Evolutionary conservation across 768 basidiomycete species (phyloP).

Genomic region (Auricularia heimuer): DNA sequence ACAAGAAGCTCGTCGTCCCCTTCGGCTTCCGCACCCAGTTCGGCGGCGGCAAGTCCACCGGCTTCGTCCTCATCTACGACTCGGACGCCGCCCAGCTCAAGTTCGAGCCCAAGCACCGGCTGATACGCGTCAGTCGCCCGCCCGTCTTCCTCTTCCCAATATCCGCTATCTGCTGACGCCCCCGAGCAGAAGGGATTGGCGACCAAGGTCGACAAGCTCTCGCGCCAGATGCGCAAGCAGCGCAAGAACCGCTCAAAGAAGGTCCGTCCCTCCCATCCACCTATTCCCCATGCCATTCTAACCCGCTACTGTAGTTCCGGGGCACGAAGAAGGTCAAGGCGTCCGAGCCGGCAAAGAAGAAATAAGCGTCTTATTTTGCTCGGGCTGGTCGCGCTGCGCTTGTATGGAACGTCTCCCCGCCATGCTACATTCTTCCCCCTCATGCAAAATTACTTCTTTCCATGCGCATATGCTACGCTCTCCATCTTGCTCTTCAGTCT

Average conservation of each 20-base stretch:
- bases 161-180: background rate
- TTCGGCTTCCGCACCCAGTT: constrained; percentile 95
- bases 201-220: constrained; percentile 78
- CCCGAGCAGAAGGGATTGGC: constrained; percentile 49
- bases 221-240: constrained; percentile 98
- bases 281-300: constrained; percentile 10
- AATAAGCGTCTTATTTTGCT: constrained; percentile 35
- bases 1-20: constrained; percentile 81
- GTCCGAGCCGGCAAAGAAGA: constrained; percentile 85
- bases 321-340: constrained; percentile 96
- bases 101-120: constrained; percentile 93
- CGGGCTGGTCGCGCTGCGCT: background rate
- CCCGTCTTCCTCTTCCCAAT: background rate
- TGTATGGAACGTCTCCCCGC: no score
- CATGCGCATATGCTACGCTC: no score
- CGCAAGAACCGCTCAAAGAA: constrained; percentile 99
- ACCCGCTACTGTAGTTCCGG: constrained; percentile 52
- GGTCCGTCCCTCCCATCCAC: constrained; percentile 39
- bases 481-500: no score
- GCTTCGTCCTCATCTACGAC: constrained; percentile 97
- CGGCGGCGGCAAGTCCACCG: constrained; percentile 96
- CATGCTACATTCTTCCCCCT: no score
- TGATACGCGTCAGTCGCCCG: constrained; percentile 70
- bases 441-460: no score
- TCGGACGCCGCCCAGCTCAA: constrained; percentile 89